Evolutionary conservation across 2,329 filamentous ascomycete species (phyloP), one percentile per base, ranked within the genome.

Genomic region (Arthroderma sp.): DNA sequence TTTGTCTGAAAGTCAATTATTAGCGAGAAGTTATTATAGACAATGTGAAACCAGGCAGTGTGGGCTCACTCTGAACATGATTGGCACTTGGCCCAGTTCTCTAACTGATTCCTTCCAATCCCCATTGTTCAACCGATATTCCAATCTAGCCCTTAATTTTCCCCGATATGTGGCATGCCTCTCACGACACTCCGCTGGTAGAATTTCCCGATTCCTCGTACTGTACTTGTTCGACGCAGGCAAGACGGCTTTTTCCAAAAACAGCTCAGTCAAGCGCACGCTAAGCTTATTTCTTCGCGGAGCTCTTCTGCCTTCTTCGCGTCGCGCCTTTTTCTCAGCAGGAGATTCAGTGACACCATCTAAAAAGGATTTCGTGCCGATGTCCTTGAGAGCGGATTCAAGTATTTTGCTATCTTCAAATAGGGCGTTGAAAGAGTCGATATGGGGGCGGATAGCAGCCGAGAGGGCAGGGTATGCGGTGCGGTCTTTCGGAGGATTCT

Each of bases 361-460:
- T 40, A 94, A 77, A 58, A 84, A 94, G 4, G 77, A 77, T 67
- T 89, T 93, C 51, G 78, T 83, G 57, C 89, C 91, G 66, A 98
- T 96, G 60, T 98, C 91, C 58, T 77, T 78, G 49, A 96, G 64
- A 8, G 75, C 87, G 52, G 86, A 80, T 41, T 83, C 77, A 44
- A 98, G 63, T 43, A 82, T 70, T 43, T 84, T 86, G 64, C 82
- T 74, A 47, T 74, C 71, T 30, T 80, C 77, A 60, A 95, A 93
- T 40, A 96, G 73, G 43, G 80, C 80, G 70, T 98, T 94, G 77
- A 95, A 98, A 5, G 91, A 91, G 58, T 95, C 82, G 56, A 96
- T 83, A 65, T 98, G 91, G 41, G 91, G 91, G 53, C 84, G 75
- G 48, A 96, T 80, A n/a, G 89, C 85, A 49, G 77, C 76, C 56